phyloP scores from a whole-genome alignment of 1,139 yeast genomes.

The Hemisphaericaspora xylanilytica region DNA sequence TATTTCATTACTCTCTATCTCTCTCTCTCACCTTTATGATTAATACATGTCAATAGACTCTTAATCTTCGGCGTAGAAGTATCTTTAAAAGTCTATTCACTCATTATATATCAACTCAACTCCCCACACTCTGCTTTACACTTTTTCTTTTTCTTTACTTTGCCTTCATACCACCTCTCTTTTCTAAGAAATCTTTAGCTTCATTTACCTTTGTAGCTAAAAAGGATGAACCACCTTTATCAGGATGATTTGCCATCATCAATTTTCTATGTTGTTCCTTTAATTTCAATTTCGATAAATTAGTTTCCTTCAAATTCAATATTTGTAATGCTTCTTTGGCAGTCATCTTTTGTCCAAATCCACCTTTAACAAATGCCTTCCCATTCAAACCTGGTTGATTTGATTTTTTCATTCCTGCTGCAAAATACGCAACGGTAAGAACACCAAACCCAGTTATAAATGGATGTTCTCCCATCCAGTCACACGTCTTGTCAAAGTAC shows the following conservation, averaged over 20 bases:
- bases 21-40: no score
- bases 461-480: conserved; percentile 75
- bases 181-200: conserved; percentile 91
- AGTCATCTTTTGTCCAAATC: conserved; percentile 86
- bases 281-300: conserved; percentile 69
- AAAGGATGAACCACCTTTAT: conserved; percentile 94
- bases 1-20: no score
- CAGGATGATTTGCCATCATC: conserved; percentile 96
- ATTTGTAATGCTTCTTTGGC: conserved; percentile 90
- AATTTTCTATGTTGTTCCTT: conserved; percentile 87
- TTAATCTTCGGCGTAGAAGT: no score
- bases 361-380: conserved; percentile 75
- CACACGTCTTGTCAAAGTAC: conserved; percentile 64
- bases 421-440: conserved; percentile 60
- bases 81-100: no score
- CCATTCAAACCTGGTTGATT: conserved; percentile 73
- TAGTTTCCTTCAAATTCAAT: conserved; percentile 77
- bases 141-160: conserved; percentile 19
- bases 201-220: conserved; percentile 96
- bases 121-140: not conserved
- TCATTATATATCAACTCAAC: no score
- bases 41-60: no score
- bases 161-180: conserved; percentile 63
- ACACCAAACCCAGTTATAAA: conserved; percentile 70
- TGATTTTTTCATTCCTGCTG: conserved; percentile 68